Evolutionary conservation across 495 filamentous ascomycete species (phyloP).

Genomic region (Penicillium daleae): DNA sequence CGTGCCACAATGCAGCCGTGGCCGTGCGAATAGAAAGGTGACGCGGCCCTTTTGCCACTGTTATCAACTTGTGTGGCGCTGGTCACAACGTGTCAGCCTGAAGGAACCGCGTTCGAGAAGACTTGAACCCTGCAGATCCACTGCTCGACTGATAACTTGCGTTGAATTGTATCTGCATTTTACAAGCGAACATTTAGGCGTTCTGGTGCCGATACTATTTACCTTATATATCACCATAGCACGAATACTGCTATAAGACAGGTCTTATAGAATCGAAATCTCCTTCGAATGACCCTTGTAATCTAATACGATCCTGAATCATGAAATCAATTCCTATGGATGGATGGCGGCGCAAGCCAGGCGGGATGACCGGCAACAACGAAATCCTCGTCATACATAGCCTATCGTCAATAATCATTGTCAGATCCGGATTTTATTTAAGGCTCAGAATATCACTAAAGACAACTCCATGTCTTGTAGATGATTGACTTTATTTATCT

Average conservation of each 20-base stretch:
- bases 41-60: not conserved
- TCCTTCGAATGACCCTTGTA: not conserved
- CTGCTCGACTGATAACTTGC: not conserved
- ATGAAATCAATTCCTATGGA: not conserved
- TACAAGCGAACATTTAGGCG: not conserved
- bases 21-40: not conserved
- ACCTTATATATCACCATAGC: not conserved
- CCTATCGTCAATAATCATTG: not conserved
- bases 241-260: not conserved
- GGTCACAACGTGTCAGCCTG: not conserved
- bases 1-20: not conserved
- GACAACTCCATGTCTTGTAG: no score
- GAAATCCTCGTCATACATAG: not conserved
- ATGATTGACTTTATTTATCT: no score
- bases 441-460: no score
- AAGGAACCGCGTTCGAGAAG: slow-evolving; percentile 5
- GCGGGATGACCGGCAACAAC: slow-evolving; percentile 1
- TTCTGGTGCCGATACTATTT: not conserved
- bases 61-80: slow-evolving; percentile 2
- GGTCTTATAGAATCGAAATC: not conserved
- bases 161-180: not conserved
- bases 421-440: not conserved
- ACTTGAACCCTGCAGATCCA: slow-evolving; percentile 7
- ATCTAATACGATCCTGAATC: not conserved
- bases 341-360: not conserved